phyloP scores from a whole-genome alignment of 495 filamentous ascomycete species.

The Tuber calosporum region DNA sequence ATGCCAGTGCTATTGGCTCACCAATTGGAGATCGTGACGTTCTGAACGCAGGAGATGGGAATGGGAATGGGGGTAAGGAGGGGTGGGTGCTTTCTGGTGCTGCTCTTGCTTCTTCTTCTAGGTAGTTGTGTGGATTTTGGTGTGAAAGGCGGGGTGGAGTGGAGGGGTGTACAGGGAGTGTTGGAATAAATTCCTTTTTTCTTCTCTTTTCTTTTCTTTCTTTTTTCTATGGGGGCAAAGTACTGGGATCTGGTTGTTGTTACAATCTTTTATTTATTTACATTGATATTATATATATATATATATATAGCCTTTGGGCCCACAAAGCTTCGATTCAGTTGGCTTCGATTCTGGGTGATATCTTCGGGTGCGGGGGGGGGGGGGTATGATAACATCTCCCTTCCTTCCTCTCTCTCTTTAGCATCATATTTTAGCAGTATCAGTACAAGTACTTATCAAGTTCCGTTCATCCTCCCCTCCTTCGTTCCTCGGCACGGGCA shows the following conservation, averaged over 20 bases:
- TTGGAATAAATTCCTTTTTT: neutral
- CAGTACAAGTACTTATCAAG: neutral
- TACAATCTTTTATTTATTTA: neutral
- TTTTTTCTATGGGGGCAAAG: neutral
- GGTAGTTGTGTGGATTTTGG: neutral
- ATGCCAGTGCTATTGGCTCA: slow-evolving; percentile 29
- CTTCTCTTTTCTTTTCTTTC: neutral
- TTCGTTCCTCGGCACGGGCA: neutral
- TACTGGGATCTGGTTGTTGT: neutral
- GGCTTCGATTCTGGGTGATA: neutral
- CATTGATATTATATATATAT: too few species aligned
- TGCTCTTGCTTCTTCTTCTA: neutral
- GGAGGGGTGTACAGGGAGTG: slow-evolving; percentile 1
- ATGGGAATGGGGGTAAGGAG: slow-evolving; percentile 1
- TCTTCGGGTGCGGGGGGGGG: neutral
- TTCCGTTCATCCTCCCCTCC: neutral
- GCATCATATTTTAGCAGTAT: neutral
- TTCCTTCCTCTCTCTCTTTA: neutral
- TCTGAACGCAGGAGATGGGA: slow-evolving; percentile 9
- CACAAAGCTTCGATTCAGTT: neutral
- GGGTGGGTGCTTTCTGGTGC: slow-evolving; percentile 4
- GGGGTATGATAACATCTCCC: neutral
- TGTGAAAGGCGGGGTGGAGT: neutral
- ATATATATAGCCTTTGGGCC: neutral
- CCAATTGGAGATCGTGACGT: slow-evolving; percentile 17